Percentiles rank a stretch among this genome's conserved stretches.
Evolutionary conservation across 257 asterid genomes (phyloP).

Genomic region (Gentiana straminea): DNA sequence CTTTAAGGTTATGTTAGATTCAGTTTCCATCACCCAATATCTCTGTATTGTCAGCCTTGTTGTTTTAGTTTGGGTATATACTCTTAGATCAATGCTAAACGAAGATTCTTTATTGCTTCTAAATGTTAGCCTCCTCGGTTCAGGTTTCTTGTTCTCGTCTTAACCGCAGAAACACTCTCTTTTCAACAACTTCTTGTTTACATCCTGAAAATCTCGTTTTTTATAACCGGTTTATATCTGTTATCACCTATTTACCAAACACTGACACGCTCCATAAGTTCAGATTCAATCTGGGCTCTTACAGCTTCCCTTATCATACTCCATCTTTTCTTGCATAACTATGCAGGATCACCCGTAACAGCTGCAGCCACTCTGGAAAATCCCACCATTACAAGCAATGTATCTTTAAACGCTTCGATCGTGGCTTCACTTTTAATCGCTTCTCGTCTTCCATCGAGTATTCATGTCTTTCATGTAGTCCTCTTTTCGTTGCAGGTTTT

Average conservation of each 20-base stretch:
- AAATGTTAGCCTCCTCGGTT: slow-evolving; percentile 50
- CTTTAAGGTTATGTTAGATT: slow-evolving; percentile 70
- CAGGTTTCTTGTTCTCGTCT: slow-evolving; percentile 52
- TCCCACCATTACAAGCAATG: slow-evolving; percentile 35
- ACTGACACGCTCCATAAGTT: slow-evolving; percentile 76
- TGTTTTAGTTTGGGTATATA: slow-evolving; percentile 76
- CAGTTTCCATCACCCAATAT: slow-evolving; percentile 82
- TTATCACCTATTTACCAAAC: slow-evolving; percentile 80
- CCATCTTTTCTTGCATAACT: slow-evolving; percentile 37
- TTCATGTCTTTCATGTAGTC: slow-evolving; percentile 68
- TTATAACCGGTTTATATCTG: slow-evolving; percentile 57
- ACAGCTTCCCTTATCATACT: slow-evolving; percentile 51
- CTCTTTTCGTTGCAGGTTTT: slow-evolving; percentile 82
- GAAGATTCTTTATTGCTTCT: slow-evolving; percentile 53
- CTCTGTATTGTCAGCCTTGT: slow-evolving; percentile 79
- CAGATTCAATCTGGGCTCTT: slow-evolving; percentile 87
- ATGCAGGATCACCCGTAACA: slow-evolving; percentile 35
- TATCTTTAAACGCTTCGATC: slow-evolving; percentile 59
- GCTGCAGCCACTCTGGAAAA: slow-evolving; percentile 56
- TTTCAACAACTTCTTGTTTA: slow-evolving; percentile 40
- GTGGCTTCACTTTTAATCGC: slow-evolving; percentile 88
- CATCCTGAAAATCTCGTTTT: slow-evolving; percentile 54
- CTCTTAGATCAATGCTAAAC: slow-evolving; percentile 48
- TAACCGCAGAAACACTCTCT: slow-evolving; percentile 63
- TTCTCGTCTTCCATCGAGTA: slow-evolving; percentile 83